Base-by-base conservation (phyloP, 2,329 filamentous ascomycete genomes). In the Falciphora oryzae region DNA sequence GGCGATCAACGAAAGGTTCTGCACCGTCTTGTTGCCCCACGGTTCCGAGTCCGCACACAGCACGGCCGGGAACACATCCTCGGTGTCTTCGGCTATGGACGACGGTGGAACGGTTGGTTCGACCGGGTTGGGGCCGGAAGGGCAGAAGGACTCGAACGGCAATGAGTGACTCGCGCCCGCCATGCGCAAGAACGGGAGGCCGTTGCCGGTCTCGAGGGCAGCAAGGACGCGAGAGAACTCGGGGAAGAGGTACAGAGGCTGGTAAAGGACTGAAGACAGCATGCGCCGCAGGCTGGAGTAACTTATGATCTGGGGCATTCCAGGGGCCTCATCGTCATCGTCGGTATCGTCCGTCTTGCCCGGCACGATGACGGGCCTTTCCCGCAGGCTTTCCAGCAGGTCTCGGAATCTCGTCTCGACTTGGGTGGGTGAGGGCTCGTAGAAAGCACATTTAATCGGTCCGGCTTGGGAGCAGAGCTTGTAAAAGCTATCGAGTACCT, bases 401-500 rank as follows among this genome's bases (percentile, higher is more conserved):
- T 65, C 65, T 6, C 71, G 67, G 25, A 83, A 73, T 0, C 79
- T 73, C 11, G 73, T 60, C 57, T 78, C 72, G 63, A 83, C 77
- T n/a, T 72, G 72, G 0, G 68, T 68, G 0, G 80, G 73, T 0
- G 75, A 73, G 0, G 70, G 59, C 1, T 73, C 75, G 67, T 77
- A 76, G 58, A 86, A 76, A 1, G 76, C 76, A 64, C 83, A 86
- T 8, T 72, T 76, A 0, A 74, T 66, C 0, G 82, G 82, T 0
- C 82, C 83, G 25, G 80, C 84, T 57, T 77, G 73, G 69, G 81
- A 78, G 69, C 86, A 89, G 57, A 80, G 78, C 25, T 75, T 73
- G 68, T 82, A 85, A 65, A 88, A 87, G 25, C 75, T 79, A 1
- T 78, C 72, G 68, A 86, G 78, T 7, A 83, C 79, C 63, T 79